Conservation (phyloP, 1,284 basidiomycete species). For the Wallemia hederae region DNA sequence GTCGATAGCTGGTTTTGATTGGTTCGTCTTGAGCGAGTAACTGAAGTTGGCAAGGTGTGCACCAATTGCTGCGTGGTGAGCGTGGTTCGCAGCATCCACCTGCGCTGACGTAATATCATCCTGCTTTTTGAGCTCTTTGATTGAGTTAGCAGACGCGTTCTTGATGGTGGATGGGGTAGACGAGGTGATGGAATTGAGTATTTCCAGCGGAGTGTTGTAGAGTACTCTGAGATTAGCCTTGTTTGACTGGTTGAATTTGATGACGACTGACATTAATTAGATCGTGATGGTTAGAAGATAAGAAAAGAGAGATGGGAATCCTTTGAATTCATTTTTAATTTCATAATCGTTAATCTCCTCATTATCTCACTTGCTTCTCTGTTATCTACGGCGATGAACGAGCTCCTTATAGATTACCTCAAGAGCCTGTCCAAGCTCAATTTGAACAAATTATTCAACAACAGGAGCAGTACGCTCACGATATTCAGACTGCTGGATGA, state of each 20-base stretch:
- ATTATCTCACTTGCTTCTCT: too few species aligned
- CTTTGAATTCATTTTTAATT: too few species aligned
- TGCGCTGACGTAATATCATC: not conserved
- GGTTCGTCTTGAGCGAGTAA: slow-evolving; percentile 37
- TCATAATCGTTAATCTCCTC: too few species aligned
- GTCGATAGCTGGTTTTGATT: slow-evolving; percentile 9
- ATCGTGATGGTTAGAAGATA: too few species aligned
- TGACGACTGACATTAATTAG: too few species aligned
- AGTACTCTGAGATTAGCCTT: not conserved
- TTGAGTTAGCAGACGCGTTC: not conserved
- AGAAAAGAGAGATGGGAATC: too few species aligned
- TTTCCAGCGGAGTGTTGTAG: not conserved
- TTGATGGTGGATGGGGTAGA: not conserved
- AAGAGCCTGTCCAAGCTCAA: not conserved
- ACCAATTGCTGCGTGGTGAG: slow-evolving; percentile 14
- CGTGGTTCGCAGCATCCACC: not conserved
- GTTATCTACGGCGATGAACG: too few species aligned
- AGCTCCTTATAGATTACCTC: not conserved
- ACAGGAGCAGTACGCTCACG: not conserved
- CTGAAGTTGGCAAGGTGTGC: slow-evolving; percentile 40
- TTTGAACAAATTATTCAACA: not conserved
- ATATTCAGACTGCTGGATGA: not conserved
- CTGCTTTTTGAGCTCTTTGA: not conserved
- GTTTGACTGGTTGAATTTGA: not conserved
- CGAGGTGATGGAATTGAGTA: not conserved